Evolutionary conservation across 768 basidiomycete genomes (phyloP), one percentile per base, ranked within the genome.

Genomic region (Naematelia encephala): DNA sequence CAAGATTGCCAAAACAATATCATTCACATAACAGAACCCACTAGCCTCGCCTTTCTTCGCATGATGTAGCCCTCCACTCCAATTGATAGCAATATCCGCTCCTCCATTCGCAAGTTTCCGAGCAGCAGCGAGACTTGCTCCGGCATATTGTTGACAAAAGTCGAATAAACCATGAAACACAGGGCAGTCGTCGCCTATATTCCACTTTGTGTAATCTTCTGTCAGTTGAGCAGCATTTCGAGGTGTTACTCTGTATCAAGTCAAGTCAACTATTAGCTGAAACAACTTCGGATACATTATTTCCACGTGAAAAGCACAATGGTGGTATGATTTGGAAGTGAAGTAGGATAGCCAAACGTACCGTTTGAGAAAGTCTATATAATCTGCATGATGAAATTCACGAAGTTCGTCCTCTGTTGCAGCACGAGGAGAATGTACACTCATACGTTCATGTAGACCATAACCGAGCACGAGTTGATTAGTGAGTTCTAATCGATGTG

Each of bases 21-120:
- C 93, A 74, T 99, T 99, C 21, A 98, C 84, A 75, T 97, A 99
- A 78, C 94, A 99, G 76, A 99, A 99, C 1, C 94, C 94, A 70
- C 92, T 97, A 5, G 96, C 93, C 79, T 98, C 94, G 0, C 90
- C 89, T 62, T 93, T 88, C 80, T 98, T 98, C 1, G 94, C 96
- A 69, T 99, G 96, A 78, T 99, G 96, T 19, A 99, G 82, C 0
- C 96, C 96, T 0, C 96, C 96, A 21, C 92, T 92, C 96, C 96
- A 99, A 72, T 97, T 98, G 68, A 99, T 91, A 0, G 96, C 96
- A 44, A 94, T 97, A 78, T 99, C 96, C 16, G 92, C 91, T 1
- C 86, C 74, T 0, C 90, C 91, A 1, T 87, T 82, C 52, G 85
- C 86, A 1, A 98, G 81, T 75, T 91, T 93, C 19, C 91, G 81